phyloP scores from a whole-genome alignment of 1,284 basidiomycete species.

The Gymnopus androsaceus region DNA sequence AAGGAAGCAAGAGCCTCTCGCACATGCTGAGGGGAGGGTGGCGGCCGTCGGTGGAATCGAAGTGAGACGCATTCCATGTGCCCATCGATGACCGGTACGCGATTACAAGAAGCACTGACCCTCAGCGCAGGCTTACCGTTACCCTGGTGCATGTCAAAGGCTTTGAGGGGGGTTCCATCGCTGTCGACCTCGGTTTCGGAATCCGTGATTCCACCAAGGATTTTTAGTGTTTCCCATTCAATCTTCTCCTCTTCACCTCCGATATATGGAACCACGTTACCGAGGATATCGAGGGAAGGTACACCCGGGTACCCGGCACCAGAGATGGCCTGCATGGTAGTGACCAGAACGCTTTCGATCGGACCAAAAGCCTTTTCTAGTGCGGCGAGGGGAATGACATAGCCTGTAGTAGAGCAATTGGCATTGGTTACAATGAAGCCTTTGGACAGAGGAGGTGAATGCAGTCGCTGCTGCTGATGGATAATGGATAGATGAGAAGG shows the following conservation, averaged over 20 bases:
- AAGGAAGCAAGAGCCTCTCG: constrained; percentile 79
- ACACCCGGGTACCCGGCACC: constrained; percentile 98
- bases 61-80: constrained; percentile 90
- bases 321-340: constrained; percentile 97
- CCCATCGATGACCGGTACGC: constrained; percentile 92
- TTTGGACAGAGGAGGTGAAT: constrained; percentile 72
- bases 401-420: constrained; percentile 96
- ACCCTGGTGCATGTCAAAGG: constrained; percentile 86
- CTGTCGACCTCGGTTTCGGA: constrained; percentile 44
- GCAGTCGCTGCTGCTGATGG: constrained; percentile 75
- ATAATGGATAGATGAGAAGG: constrained; percentile 85
- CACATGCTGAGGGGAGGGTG: constrained; percentile 88
- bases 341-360: constrained; percentile 87
- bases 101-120: constrained; percentile 90
- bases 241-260: constrained; percentile 98
- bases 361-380: constrained; percentile 94
- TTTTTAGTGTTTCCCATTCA: constrained; percentile 98
- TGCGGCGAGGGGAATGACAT: constrained; percentile 90
- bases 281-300: constrained; percentile 87
- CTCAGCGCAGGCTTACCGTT: constrained; percentile 61
- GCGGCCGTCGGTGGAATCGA: constrained; percentile 78
- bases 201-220: constrained; percentile 80
- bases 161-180: constrained; percentile 32
- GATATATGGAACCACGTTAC: constrained; percentile 97
- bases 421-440: constrained; percentile 99